Percentiles rank a stretch among this genome's conserved stretches.
These are phyloP conservation scores for Fagus sylvatica DNA, from an alignment of 306 rosid species.

Conservation along the genomic window DNA sequence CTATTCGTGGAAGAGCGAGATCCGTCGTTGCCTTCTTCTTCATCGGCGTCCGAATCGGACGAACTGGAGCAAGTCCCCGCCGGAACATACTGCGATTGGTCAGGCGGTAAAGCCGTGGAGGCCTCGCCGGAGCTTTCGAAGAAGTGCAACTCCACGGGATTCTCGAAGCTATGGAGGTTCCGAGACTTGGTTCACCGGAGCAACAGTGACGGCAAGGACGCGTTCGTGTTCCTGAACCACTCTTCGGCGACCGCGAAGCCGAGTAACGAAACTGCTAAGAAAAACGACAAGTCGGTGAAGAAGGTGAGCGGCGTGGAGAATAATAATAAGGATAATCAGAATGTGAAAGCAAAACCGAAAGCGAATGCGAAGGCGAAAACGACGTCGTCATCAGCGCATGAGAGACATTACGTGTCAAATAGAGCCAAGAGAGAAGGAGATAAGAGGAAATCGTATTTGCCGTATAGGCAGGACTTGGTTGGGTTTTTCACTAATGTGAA, in stretches of 20 bases:
- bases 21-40: conserved; percentile 21
- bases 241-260: conserved; percentile 12
- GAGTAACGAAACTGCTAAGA: background rate
- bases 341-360: background rate
- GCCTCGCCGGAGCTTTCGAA: conserved; percentile 37
- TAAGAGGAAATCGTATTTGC: conserved; percentile 75
- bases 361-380: conserved; percentile 13
- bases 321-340: too few relatives aligned
- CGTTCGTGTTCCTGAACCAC: conserved; percentile 59
- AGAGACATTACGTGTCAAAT: conserved; percentile 58
- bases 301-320: background rate
- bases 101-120: conserved; percentile 38
- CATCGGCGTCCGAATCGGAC: conserved; percentile 29
- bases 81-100: conserved; percentile 77
- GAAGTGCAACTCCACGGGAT: conserved; percentile 86
- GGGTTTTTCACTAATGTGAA: conserved; percentile 67
- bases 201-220: conserved; percentile 83
- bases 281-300: conserved; percentile 11
- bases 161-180: conserved; percentile 71
- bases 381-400: conserved; percentile 57
- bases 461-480: conserved; percentile 62
- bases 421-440: conserved; percentile 65
- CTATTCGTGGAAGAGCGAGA: conserved; percentile 45
- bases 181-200: conserved; percentile 62
- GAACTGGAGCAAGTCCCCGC: conserved; percentile 27